Percentiles rank a stretch among this genome's conserved stretches.
These are phyloP conservation scores for Yamadazyma buinensis DNA, from an alignment of 1,139 yeast species.

Conservation along the genomic window DNA sequence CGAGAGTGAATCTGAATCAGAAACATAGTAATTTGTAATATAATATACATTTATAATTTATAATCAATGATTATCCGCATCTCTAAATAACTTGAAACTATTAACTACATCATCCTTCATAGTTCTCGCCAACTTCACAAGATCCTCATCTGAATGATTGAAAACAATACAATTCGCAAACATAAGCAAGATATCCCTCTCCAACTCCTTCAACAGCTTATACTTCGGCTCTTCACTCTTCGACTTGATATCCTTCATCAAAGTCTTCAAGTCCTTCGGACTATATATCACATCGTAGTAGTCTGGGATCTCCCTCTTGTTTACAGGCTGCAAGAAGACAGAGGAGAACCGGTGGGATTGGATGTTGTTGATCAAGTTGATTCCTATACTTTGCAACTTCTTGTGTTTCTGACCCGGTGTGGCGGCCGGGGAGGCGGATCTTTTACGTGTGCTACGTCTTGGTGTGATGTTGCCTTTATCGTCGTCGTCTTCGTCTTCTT, in stretches of 20 bases:
- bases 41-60: not conserved
- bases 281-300: constrained; percentile 58
- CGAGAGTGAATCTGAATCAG: constrained; percentile 22
- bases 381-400: constrained; percentile 51
- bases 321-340: constrained; percentile 69
- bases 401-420: constrained; percentile 29
- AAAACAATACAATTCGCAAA: constrained; percentile 84
- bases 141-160: constrained; percentile 62
- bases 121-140: constrained; percentile 59
- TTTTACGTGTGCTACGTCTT: constrained; percentile 5
- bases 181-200: constrained; percentile 70
- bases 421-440: constrained; percentile 23
- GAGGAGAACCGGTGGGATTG: constrained; percentile 73
- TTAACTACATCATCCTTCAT: constrained; percentile 60
- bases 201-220: constrained; percentile 58
- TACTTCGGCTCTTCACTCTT: constrained; percentile 38
- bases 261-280: constrained; percentile 67
- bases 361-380: constrained; percentile 59
- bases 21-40: constrained; percentile 10
- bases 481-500: constrained; percentile 9
- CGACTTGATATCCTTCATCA: constrained; percentile 52
- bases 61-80: constrained; percentile 10
- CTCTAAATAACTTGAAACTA: constrained; percentile 49
- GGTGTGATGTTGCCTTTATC: constrained; percentile 4
- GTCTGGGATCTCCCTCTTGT: constrained; percentile 63